Base-by-base conservation (phyloP, 176 grass and related monocot genomes). In the Echinochloa phyllopogon region DNA sequence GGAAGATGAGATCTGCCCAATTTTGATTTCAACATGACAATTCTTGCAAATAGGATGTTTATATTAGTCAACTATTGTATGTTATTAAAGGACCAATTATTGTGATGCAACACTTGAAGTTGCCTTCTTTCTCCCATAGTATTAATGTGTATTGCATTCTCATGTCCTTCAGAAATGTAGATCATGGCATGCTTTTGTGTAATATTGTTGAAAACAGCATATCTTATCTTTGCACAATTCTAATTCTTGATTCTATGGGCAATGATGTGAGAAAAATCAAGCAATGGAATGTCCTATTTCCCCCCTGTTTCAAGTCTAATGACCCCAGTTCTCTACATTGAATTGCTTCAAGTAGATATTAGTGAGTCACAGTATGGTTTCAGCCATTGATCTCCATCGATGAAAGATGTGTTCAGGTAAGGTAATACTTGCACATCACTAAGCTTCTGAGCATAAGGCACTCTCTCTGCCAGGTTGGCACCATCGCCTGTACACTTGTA, bases 351-450 rank as follows among this genome's bases (percentile, higher is more conserved):
- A 25, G 74, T n/a, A 69, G 58, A 87, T 78, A 90, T 75, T 36
- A 88, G 75, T 67, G 81, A 91, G 74, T 91, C 86, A 45, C 58
- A 56, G 65, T 82, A 93, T 80, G 95, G 92, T 74, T 93, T 88
- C 66, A 95, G 80, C 95, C 92, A 98, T 62, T 57, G 74, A 61
- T 91, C 75, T 91, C 89, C 95, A 59, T 93, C 84, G n/a, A 98
- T 86, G 87, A 86, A 95, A 84, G 92, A 93, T 62, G 88, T 82
- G 45, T 74, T 88, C 41, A 98, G 79, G 83, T 93, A 97, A 48
- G 91, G 85, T 82, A 84, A 76, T 29, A 69, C 92, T 88, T 98
- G 88, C 76, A 29, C 78, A 66, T 94, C 95, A 84, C 72, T 95
- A 41, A 95, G 89, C 74, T 84, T 82, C 17, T 40, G 70, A 61